Base-by-base conservation (phyloP, 495 filamentous ascomycete species). In the Podospora sp. region DNA sequence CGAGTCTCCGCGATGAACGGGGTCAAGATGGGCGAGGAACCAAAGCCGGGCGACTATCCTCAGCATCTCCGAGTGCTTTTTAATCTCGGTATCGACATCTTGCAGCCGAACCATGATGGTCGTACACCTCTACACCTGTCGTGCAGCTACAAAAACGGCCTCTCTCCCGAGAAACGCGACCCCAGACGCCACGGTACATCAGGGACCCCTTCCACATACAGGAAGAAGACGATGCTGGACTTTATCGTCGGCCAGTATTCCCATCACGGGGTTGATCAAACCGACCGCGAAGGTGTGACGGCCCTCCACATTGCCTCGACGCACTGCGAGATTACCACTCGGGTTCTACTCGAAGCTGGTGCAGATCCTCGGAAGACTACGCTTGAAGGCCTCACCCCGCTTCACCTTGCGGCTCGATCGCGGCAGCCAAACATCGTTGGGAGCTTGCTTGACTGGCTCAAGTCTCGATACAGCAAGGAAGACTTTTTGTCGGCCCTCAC, bases 371-470 rank as follows among this genome's bases (percentile, higher is more conserved):
- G 67, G 9, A 49, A 46, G 14, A 26, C 24, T 6, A 80, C 80
- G 0, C 64, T 72, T 20, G 70, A 80, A 16, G 71, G 75, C 1
- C 63, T 71, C 18, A 82, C 76, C 11, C 60, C 77, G 20, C 69
- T 84, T 3, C 82, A 84, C 63, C 68, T 82, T 22, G 81, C 80
- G 8, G 71, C 77, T 3, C 62, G 67, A 40, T 73, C 77, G 27
- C 68, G 76, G 6, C 70, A 79, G 60, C 75, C 68, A 49, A 81
- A 81, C 59, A 69, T 73, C 8, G 66, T 84, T 8, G 81, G 75
- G 0, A 51, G 81, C 18, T 66, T 84, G 3, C 67, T 83, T 24
- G 57, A 36, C 6, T 60, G 57, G 26, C 2, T 60, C 16, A 60
- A 36, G 29, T 18, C 57, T 2, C 57, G 21, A 16, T n/a, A 60